Evolutionary conservation across 2,329 filamentous ascomycete species (phyloP).

Genomic region (Fusarium buharicum): DNA sequence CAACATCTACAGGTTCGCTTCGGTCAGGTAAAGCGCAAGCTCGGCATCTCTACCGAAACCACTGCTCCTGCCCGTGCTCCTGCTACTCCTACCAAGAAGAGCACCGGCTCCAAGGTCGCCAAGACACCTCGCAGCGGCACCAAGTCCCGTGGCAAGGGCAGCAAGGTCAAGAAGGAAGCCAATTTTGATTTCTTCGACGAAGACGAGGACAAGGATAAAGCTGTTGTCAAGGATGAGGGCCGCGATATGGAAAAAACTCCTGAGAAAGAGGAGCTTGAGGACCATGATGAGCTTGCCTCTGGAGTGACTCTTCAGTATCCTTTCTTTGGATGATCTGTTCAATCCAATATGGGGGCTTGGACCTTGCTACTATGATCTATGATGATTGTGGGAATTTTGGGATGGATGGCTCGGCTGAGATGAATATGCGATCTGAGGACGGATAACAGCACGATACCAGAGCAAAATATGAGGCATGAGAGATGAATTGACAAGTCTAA

Average conservation of each 20-base stretch:
- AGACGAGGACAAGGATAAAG: slow-evolving; percentile 29
- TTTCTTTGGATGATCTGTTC: slow-evolving; percentile 10
- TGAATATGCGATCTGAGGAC: slow-evolving; percentile 15
- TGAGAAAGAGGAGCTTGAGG: slow-evolving; percentile 19
- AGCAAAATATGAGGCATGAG: slow-evolving; percentile 14
- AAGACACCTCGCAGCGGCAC: slow-evolving; percentile 44
- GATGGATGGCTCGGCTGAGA: background rate
- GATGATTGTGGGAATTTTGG: slow-evolving; percentile 3
- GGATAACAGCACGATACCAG: slow-evolving; percentile 10
- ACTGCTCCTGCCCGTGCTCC: slow-evolving; percentile 19
- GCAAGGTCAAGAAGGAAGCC: slow-evolving; percentile 43
- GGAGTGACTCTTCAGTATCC: slow-evolving; percentile 9
- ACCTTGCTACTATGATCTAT: background rate
- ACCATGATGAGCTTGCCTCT: slow-evolving; percentile 4
- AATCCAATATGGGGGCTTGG: no score
- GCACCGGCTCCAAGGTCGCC: slow-evolving; percentile 41
- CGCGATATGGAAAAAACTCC: slow-evolving; percentile 35
- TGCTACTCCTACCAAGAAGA: slow-evolving; percentile 44
- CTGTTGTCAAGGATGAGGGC: slow-evolving; percentile 33
- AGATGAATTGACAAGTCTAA: slow-evolving; percentile 3
- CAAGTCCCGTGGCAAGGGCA: slow-evolving; percentile 34
- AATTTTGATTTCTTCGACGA: slow-evolving; percentile 17
- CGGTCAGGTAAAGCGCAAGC: slow-evolving; percentile 61
- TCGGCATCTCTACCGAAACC: slow-evolving; percentile 51
- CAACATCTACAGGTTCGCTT: slow-evolving; percentile 54